phyloP scores from a whole-genome alignment of 345 rosid genomes.

The Arabidopsis arenosa region DNA sequence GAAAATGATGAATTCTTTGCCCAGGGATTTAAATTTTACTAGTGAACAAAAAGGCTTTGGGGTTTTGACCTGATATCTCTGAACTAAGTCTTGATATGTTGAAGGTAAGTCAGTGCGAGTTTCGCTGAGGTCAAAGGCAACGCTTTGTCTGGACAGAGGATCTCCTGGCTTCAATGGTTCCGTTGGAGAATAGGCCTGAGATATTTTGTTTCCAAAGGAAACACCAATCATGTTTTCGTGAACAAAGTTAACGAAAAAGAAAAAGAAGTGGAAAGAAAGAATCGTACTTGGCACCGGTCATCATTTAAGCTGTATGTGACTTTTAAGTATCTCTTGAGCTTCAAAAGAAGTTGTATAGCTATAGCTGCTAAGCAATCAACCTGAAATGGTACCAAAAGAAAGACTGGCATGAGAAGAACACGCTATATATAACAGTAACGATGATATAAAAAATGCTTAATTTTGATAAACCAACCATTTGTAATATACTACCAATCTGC shows the following conservation, averaged over 20 bases:
- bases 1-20: not conserved
- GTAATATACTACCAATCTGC: conserved; percentile 5
- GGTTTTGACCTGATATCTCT: conserved; percentile 76
- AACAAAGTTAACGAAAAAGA: not conserved
- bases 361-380: conserved; percentile 73
- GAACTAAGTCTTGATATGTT: conserved; percentile 68
- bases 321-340: conserved; percentile 90
- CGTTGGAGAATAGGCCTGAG: conserved; percentile 86
- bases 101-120: conserved; percentile 59
- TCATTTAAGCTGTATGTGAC: conserved; percentile 84
- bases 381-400: conserved; percentile 51
- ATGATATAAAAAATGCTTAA: conserved; percentile 19
- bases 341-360: conserved; percentile 90
- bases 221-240: conserved; percentile 14
- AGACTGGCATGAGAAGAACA: conserved; percentile 22
- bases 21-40: not conserved
- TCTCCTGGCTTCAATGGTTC: conserved; percentile 85
- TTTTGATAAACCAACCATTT: not conserved
- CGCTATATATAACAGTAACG: not conserved
- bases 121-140: conserved; percentile 70
- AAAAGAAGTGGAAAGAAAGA: not conserved
- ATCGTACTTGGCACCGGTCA: conserved; percentile 89
- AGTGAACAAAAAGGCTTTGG: not conserved
- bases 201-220: not conserved
- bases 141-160: conserved; percentile 67